Base-by-base conservation (phyloP, 2,329 filamentous ascomycete genomes). In the Hortaea werneckii region DNA sequence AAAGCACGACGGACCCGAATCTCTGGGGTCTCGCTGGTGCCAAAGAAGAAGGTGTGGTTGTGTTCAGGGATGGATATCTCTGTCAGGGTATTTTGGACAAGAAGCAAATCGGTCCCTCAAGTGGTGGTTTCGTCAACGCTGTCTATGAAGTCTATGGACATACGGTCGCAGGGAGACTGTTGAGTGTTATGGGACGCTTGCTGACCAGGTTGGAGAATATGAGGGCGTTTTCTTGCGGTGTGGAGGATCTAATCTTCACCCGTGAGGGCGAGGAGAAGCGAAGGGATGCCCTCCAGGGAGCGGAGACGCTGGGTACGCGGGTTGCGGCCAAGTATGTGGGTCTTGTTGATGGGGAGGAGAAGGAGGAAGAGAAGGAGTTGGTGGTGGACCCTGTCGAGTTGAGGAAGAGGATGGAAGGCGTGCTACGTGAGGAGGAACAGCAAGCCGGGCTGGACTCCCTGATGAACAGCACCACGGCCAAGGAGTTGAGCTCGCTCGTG, bases 191-290 rank as follows among this genome's bases (percentile, higher is more conserved):
- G 45, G 92, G 92, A 44, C 81, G 92, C 46, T 74, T 98, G 27
- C 70, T 98, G 52, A 98, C 92, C 0, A 84, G 89, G 58, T 83
- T 89, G 53, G 75, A 96, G 50, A 86, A 92, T 61, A 94, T 95
- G 82, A 79, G 89, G 43, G 92, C 90, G 1, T 96, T 96, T 65
- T 92, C 87, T 53, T 98, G 92, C 65, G 94, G 94, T 63, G 95
- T 98, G 67, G 90, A 98, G 59, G 94, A 98, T 72, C 74, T 98
- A 48, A 80, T 85, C 47, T 78, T 98, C 43, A 96, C 90, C 0
- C 72, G 77, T 1, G 72, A 85, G 51, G 90, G 92, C 44, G 88
- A 98, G 61, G 70, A 71, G 45, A 72, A 75, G 44, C 81, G 92
- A 37, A 78, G 76, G 54, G 71, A 84, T 53, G 80, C 82, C 51